Percentiles rank a stretch among this genome's conserved stretches.
These are phyloP conservation scores for Brassica nigra DNA, from an alignment of 345 rosid species.

Conservation along the genomic window DNA sequence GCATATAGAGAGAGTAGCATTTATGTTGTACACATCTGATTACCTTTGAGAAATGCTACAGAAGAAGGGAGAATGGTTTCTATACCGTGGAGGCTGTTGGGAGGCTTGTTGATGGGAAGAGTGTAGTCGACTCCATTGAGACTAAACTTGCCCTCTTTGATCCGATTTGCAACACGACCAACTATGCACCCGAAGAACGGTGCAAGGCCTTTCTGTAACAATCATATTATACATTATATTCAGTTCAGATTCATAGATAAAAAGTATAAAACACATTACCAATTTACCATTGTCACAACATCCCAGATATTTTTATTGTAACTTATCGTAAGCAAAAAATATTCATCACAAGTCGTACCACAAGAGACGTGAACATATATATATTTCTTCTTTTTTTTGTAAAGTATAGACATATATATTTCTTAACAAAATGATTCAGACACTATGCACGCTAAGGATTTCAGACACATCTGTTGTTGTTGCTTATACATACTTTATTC, in stretches of 20 bases:
- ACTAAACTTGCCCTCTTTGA: slow-evolving; percentile 80
- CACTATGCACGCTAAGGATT: not conserved
- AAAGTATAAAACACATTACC: not conserved
- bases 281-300: not conserved
- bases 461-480: slow-evolving; percentile 13
- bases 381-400: no score
- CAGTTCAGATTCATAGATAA: not conserved
- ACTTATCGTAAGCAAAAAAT: not conserved
- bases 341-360: not conserved
- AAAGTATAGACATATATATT: no score
- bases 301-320: not conserved
- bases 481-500: not conserved
- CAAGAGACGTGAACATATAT: not conserved
- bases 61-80: not conserved
- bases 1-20: slow-evolving; percentile 8
- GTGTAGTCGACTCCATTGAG: slow-evolving; percentile 68
- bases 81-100: slow-evolving; percentile 92
- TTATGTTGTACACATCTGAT: not conserved
- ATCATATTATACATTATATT: slow-evolving; percentile 3
- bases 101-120: slow-evolving; percentile 85
- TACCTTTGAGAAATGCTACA: not conserved
- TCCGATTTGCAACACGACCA: slow-evolving; percentile 92
- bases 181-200: slow-evolving; percentile 92
- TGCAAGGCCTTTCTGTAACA: slow-evolving; percentile 68
- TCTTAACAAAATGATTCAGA: not conserved